Base-by-base conservation (phyloP, 495 filamentous ascomycete species). In the Aspergillus panamensis region DNA sequence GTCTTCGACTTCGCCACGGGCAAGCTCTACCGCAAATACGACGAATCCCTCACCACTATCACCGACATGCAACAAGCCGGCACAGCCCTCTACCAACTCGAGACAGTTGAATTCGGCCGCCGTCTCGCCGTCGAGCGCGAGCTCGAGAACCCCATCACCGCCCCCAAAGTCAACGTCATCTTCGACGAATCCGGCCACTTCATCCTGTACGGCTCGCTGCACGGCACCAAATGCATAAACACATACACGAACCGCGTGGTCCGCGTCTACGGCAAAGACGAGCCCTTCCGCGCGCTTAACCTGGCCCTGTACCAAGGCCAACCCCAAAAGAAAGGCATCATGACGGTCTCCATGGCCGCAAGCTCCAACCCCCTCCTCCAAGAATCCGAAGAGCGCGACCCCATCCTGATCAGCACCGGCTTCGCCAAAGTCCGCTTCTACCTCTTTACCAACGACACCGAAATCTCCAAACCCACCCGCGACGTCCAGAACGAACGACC, bases 111-210 rank as follows among this genome's bases (percentile, higher is more conserved):
- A 59, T 99, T 99, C 60, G 92, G 92, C 16, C 85, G 94, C 21
- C 84, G 94, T 8, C 74, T 99, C 3, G 93, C 89, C 7, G 82
- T 91, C 7, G 94, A 99, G 69, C 82, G 88, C 40, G 94, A 97
- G 55, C 76, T 97, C 17, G 91, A 95, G 54, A 83, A 76, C 57
- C 77, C 84, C 4, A 69, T 79, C 5, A 73, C 88, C n/a, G 83
- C 82, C 30, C 81, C 84, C 62, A 88, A 87, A 51, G 82, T 87
- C 58, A 96, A 95, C 66, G 83, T 97, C 48, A 84, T 90, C 40
- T 99, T 97, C 64, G 94, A 99, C 68, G 94, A 99, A 68, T 96
- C 92, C 1, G 91, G 93, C 14, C 82, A 97, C 68, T 97, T 97
- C 73, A 84, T 99, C 59, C 75, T 97, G 32, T 99, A 95, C 65